These are phyloP conservation scores for Capronia americana DNA, from an alignment of 2,329 filamentous ascomycete species.

Conservation along the genomic window DNA sequence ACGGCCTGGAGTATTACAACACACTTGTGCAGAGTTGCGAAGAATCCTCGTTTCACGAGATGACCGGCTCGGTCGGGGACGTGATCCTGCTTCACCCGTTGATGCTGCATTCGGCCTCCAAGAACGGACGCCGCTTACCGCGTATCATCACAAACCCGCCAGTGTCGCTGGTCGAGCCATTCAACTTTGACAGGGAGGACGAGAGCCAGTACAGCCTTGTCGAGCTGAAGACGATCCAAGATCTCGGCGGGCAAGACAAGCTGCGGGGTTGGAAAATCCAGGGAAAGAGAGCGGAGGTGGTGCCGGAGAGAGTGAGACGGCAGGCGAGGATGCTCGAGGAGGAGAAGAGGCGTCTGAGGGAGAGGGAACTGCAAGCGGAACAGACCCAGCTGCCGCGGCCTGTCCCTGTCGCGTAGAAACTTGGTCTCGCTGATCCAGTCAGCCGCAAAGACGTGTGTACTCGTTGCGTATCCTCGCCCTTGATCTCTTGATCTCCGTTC, in stretches of 20 bases:
- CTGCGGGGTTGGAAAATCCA: conserved; percentile 58
- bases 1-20: conserved; percentile 47
- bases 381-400: conserved; percentile 9
- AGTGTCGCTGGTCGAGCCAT: conserved; percentile 58
- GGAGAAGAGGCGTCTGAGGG: conserved; percentile 50
- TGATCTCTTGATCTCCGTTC: no score
- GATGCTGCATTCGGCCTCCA: conserved; percentile 61
- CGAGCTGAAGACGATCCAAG: conserved; percentile 59
- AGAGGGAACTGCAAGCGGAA: conserved; percentile 12
- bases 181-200: conserved; percentile 57
- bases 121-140: conserved; percentile 56
- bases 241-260: conserved; percentile 54
- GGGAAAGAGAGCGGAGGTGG: conserved; percentile 51
- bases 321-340: conserved; percentile 54
- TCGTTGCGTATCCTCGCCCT: no score
- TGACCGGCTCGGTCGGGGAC: conserved; percentile 60
- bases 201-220: conserved; percentile 57
- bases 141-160: conserved; percentile 64
- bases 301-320: conserved; percentile 55
- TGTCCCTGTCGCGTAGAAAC: conserved; percentile 19
- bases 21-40: conserved; percentile 49
- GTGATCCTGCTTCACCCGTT: conserved; percentile 62
- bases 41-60: conserved; percentile 56
- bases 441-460: neutral
- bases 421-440: neutral